Conservation (phyloP, 1,284 basidiomycete genomes). For the Cryptococcus floricola region DNA sequence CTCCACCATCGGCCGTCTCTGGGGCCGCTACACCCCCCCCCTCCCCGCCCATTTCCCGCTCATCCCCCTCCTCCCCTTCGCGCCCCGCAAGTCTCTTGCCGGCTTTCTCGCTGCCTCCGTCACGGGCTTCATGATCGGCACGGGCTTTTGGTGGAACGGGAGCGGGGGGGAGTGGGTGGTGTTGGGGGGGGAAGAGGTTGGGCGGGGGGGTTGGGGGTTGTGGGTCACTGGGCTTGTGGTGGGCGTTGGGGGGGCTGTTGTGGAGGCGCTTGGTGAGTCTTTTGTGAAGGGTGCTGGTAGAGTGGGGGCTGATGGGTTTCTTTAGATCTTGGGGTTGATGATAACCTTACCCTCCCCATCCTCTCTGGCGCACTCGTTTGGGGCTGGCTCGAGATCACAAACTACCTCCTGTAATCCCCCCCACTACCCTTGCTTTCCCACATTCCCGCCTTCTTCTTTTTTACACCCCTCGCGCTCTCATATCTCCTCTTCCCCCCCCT, state of each 20-base stretch:
- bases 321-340: constrained; percentile 82
- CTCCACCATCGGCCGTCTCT: constrained; percentile 84
- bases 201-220: constrained; percentile 51
- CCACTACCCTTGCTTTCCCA: neutral
- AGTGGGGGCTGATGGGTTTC: neutral
- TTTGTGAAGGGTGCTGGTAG: neutral
- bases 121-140: constrained; percentile 69
- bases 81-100: constrained; percentile 59
- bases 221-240: constrained; percentile 60
- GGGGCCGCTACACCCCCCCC: constrained; percentile 69
- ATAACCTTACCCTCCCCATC: constrained; percentile 90
- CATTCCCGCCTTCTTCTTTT: neutral
- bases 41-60: constrained; percentile 59
- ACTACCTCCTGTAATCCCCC: constrained; percentile 25
- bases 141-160: constrained; percentile 68
- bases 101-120: constrained; percentile 81
- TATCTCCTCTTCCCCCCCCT: too few species aligned
- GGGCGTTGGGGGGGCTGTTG: constrained; percentile 73
- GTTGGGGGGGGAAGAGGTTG: constrained; percentile 22
- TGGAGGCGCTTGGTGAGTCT: constrained; percentile 73
- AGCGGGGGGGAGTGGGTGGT: constrained; percentile 55
- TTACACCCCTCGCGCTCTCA: too few species aligned
- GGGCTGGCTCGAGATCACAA: constrained; percentile 47
- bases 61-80: constrained; percentile 38
- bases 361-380: constrained; percentile 79